Percentiles rank a stretch among this genome's conserved stretches.
Conservation (phyloP, 768 basidiomycete genomes). For the Lepiota venenata region DNA sequence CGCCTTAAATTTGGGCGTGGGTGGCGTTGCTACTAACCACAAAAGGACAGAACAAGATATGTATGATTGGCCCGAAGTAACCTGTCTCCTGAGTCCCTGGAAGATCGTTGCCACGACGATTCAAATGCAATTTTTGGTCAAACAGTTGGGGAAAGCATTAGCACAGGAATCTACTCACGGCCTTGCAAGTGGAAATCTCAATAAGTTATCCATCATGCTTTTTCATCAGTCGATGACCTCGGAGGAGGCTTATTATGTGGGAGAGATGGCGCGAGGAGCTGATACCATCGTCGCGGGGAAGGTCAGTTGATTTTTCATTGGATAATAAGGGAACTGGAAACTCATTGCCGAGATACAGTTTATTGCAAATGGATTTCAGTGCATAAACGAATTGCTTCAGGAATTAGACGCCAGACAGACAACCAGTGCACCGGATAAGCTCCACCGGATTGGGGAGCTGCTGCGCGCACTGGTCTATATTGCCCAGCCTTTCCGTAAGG, state of each 20-base stretch:
- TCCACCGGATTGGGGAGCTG: conserved; percentile 61
- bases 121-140: conserved; percentile 71
- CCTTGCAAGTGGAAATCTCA: conserved; percentile 58
- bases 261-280: conserved; percentile 75
- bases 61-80: conserved; percentile 58
- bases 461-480: conserved; percentile 68
- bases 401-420: conserved; percentile 24
- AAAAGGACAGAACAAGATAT: conserved; percentile 40
- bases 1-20: conserved; percentile 15
- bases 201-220: conserved; percentile 61
- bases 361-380: conserved; percentile 68
- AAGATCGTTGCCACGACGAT: conserved; percentile 79
- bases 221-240: conserved; percentile 73
- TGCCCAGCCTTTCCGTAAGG: conserved; percentile 59
- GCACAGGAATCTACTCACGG: conserved; percentile 51
- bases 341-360: conserved; percentile 42
- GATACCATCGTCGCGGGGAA: conserved; percentile 64
- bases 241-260: conserved; percentile 80
- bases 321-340: conserved; percentile 2
- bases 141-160: conserved; percentile 69
- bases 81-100: conserved; percentile 76
- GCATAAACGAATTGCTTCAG: conserved; percentile 53
- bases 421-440: conserved; percentile 32
- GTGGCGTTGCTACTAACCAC: neutral
- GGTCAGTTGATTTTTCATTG: conserved; percentile 34